These are phyloP conservation scores for Trichoderma gracile DNA, from an alignment of 2,329 filamentous ascomycete species.

Conservation along the genomic window DNA sequence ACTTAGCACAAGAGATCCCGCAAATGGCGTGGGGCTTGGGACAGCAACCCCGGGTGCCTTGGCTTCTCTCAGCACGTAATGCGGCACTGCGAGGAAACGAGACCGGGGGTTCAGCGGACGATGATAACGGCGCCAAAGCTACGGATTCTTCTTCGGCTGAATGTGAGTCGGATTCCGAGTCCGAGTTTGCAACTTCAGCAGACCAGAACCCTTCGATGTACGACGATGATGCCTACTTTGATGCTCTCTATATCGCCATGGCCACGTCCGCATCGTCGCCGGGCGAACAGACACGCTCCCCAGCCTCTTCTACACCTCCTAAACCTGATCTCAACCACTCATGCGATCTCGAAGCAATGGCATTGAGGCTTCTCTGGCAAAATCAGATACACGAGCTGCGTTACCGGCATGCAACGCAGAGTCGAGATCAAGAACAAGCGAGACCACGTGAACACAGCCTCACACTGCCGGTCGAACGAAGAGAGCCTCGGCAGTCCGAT, in stretches of 20 bases:
- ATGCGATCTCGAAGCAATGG: not conserved
- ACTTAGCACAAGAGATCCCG: slow-evolving; percentile 7
- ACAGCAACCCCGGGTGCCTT: not conserved
- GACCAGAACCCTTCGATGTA: not conserved
- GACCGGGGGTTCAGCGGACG: not conserved
- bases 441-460: not conserved
- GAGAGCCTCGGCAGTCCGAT: not conserved
- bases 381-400: not conserved
- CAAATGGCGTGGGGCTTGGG: not conserved
- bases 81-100: not conserved
- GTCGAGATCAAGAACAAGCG: too few species aligned
- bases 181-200: not conserved
- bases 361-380: not conserved
- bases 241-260: not conserved
- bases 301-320: not conserved
- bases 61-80: not conserved
- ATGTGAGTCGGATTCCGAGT: not conserved
- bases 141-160: not conserved
- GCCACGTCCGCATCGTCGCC: not conserved
- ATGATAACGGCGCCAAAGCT: not conserved
- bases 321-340: not conserved
- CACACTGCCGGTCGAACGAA: not conserved
- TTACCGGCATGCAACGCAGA: not conserved
- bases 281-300: not conserved
- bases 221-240: not conserved